Percentiles rank a stretch among this genome's conserved stretches.
Conservation (phyloP, 2,329 filamentous ascomycete genomes). For the Pseudocercospora eumusae region DNA sequence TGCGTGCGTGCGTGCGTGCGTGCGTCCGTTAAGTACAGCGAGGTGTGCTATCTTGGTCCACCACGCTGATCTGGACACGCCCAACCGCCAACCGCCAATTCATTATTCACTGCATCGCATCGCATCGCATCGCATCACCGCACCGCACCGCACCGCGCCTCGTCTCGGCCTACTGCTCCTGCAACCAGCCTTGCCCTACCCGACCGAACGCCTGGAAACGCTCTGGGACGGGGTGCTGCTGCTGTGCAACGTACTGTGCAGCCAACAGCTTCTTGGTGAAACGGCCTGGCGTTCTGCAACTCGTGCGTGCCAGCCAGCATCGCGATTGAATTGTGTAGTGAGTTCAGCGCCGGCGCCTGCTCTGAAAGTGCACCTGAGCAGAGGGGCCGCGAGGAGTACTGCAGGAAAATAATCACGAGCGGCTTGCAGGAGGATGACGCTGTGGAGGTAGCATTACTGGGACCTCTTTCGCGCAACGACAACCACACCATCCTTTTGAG, state of each 20-base stretch:
- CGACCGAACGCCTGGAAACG: slow-evolving; percentile 12
- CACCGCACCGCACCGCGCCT: neutral
- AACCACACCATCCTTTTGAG: slow-evolving; percentile 4
- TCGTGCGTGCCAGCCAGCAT: slow-evolving; percentile 9
- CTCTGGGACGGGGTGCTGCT: slow-evolving; percentile 9
- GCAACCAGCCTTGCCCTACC: slow-evolving; percentile 7
- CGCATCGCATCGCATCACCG: slow-evolving; percentile 1
- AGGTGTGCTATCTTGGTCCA: neutral
- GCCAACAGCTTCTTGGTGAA: slow-evolving; percentile 4
- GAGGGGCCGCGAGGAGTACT: neutral
- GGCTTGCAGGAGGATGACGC: slow-evolving; percentile 6
- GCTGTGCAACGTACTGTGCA: slow-evolving; percentile 13
- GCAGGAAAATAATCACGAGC: slow-evolving; percentile 6
- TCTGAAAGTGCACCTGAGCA: neutral
- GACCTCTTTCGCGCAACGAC: neutral
- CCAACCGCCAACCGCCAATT: neutral
- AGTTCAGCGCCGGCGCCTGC: slow-evolving; percentile 5
- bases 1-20: neutral
- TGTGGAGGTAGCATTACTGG: neutral
- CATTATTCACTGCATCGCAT: neutral
- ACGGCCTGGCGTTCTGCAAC: slow-evolving; percentile 7
- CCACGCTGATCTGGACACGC: neutral
- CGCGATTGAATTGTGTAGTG: neutral
- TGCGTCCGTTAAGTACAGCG: slow-evolving; percentile 2
- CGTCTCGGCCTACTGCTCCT: too few relatives aligned